A percentile compares a stretch with the other conserved stretches of the same genome.
Conservation (phyloP, 495 filamentous ascomycete genomes). For the Penicillium pulvis region DNA sequence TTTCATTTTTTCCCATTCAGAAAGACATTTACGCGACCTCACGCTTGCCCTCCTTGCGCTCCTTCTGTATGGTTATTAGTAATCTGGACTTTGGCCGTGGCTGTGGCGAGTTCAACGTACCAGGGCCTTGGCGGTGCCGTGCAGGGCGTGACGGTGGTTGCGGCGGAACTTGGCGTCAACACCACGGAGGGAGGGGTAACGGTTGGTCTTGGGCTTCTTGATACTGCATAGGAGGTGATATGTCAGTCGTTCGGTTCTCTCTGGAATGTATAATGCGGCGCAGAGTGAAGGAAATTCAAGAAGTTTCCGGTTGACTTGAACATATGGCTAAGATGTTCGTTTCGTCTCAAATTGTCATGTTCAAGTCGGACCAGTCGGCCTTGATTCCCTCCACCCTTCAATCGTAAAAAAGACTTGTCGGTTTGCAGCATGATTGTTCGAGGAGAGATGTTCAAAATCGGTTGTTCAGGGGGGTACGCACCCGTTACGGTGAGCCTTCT, state of each 20-base stretch:
- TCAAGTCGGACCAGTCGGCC: slow-evolving; percentile 8
- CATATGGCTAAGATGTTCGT: background rate
- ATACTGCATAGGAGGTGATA: slow-evolving; percentile 63
- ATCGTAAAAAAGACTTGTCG: background rate
- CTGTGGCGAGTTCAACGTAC: slow-evolving; percentile 58
- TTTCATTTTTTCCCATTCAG: slow-evolving; percentile 25
- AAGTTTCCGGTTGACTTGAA: slow-evolving; percentile 4
- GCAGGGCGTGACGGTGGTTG: slow-evolving; percentile 98
- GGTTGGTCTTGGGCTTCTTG: slow-evolving; percentile 99
- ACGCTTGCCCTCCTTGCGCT: slow-evolving; percentile 94
- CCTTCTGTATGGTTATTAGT: slow-evolving; percentile 75
- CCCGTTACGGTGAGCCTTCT: slow-evolving; percentile 98
- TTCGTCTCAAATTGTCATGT: slow-evolving; percentile 5
- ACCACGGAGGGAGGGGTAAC: slow-evolving; percentile 98
- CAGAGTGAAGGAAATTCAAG: background rate
- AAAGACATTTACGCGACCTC: slow-evolving; percentile 73
- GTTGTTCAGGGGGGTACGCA: slow-evolving; percentile 50
- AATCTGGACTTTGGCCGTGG: background rate
- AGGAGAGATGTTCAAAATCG: slow-evolving; percentile 1
- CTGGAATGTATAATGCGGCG: slow-evolving; percentile 9
- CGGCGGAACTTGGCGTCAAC: slow-evolving; percentile 99
- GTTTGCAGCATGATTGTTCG: background rate
- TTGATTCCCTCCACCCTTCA: background rate
- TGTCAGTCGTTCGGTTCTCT: slow-evolving; percentile 35
- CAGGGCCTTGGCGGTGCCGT: slow-evolving; percentile 96